These are phyloP conservation scores for Pelargonium citronellum DNA, from an alignment of 441 rosid genomes.

Conservation along the genomic window DNA sequence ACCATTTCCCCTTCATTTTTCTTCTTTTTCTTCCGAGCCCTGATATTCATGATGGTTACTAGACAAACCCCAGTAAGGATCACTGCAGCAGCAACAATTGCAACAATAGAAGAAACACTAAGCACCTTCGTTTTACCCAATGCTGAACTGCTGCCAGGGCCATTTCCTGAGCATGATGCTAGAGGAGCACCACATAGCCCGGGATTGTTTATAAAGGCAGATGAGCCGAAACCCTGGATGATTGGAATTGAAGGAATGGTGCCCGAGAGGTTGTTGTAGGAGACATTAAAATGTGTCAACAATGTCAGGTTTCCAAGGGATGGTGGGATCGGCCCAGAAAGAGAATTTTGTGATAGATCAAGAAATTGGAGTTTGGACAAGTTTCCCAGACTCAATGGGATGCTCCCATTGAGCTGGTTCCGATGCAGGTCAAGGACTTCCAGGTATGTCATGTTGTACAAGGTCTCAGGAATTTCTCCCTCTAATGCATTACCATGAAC, in stretches of 20 bases:
- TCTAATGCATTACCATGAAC: conserved; percentile 66
- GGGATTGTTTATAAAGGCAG: conserved; percentile 64
- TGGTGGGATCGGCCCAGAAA: conserved; percentile 64
- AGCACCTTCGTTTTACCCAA: conserved; percentile 43
- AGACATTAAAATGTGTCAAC: conserved; percentile 52
- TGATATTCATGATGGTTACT: conserved; percentile 68
- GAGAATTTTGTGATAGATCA: conserved; percentile 61
- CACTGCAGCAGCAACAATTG: conserved; percentile 71
- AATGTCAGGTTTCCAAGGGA: conserved; percentile 51
- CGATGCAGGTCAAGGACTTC: conserved; percentile 67
- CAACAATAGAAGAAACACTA: conserved; percentile 71
- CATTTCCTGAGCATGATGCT: conserved; percentile 40
- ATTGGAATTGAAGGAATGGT: conserved; percentile 44
- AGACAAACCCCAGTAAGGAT: conserved; percentile 77
- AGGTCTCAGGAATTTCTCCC: conserved; percentile 58
- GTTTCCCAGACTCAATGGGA: conserved; percentile 59
- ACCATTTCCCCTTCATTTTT: conserved; percentile 39
- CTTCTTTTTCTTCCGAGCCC: conserved; percentile 50
- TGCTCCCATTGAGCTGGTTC: conserved; percentile 64
- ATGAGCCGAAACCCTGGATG: conserved; percentile 51
- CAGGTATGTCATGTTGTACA: conserved; percentile 58
- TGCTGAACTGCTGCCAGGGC: conserved; percentile 23
- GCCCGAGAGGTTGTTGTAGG: conserved; percentile 73
- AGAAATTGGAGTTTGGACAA: conserved; percentile 49
- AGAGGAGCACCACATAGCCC: conserved; percentile 74